A percentile compares a stretch with the other conserved stretches of the same genome.
Conservation (phyloP, 257 asterid species). For the Solanum arcanum region DNA sequence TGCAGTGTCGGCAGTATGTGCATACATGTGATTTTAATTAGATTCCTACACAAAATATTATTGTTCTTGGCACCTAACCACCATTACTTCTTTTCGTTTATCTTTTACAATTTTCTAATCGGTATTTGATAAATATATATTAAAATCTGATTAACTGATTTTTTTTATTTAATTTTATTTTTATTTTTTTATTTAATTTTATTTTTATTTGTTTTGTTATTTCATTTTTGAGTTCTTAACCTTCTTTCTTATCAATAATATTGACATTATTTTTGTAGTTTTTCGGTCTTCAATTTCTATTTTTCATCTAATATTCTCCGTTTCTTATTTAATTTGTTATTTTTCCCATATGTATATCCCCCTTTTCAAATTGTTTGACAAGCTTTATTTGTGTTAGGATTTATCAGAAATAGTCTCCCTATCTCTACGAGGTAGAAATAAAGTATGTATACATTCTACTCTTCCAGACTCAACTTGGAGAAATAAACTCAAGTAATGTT, state of each 20-base stretch:
- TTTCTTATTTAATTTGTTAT: neutral
- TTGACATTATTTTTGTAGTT: neutral
- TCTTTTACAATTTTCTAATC: too few species aligned
- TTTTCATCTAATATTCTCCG: too few species aligned
- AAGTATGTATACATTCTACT: neutral
- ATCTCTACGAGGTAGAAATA: neutral
- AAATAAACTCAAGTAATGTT: neutral
- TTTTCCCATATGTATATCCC: neutral
- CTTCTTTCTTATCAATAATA: neutral
- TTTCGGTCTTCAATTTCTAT: neutral
- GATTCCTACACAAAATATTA: neutral
- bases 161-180: too few species aligned
- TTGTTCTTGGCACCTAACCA: neutral
- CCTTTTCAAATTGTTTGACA: neutral
- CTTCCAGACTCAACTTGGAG: accelerated
- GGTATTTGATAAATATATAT: too few species aligned
- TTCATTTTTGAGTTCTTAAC: neutral
- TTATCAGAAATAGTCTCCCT: too few species aligned
- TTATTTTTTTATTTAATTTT: too few species aligned
- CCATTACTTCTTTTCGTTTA: neutral
- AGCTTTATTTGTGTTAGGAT: too few species aligned
- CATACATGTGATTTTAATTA: neutral
- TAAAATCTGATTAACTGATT: neutral
- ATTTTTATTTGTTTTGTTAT: too few species aligned
- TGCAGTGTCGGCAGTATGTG: neutral